These are phyloP conservation scores for Rosa lucieae DNA, from an alignment of 306 rosid species.

Conservation along the genomic window DNA sequence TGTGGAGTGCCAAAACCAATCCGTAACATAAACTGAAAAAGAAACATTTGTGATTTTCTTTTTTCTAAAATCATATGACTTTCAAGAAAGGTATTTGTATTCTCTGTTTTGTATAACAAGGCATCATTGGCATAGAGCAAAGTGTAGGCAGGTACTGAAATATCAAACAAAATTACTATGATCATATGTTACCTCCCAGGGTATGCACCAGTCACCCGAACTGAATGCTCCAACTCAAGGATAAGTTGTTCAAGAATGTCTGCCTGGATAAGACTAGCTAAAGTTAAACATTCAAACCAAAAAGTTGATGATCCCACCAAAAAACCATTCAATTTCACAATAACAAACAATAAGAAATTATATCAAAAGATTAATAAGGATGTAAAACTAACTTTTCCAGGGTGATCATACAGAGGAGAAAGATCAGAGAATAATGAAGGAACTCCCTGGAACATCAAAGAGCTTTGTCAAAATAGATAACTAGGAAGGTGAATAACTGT, in stretches of 20 bases:
- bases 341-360: constrained; percentile 11
- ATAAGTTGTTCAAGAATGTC: constrained; percentile 91
- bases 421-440: constrained; percentile 96
- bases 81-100: neutral
- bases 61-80: neutral
- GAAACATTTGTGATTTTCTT: neutral
- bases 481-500: neutral
- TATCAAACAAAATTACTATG: neutral
- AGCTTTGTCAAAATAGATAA: constrained; percentile 9
- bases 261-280: constrained; percentile 55
- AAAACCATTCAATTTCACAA: constrained; percentile 5
- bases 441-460: constrained; percentile 70
- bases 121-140: neutral
- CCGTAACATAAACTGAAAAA: neutral
- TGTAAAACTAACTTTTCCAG: constrained; percentile 72
- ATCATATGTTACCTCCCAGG: constrained; percentile 67
- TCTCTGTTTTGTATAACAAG: neutral
- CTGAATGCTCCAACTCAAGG: constrained; percentile 73
- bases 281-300: constrained; percentile 20
- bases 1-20: neutral
- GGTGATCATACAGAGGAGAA: constrained; percentile 87
- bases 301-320: constrained; percentile 9
- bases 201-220: constrained; percentile 55
- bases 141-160: constrained; percentile 12
- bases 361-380: constrained; percentile 14